Base-by-base conservation (phyloP, 192 early-diverging fungal genomes). In the Paraglomus brasilianum region DNA sequence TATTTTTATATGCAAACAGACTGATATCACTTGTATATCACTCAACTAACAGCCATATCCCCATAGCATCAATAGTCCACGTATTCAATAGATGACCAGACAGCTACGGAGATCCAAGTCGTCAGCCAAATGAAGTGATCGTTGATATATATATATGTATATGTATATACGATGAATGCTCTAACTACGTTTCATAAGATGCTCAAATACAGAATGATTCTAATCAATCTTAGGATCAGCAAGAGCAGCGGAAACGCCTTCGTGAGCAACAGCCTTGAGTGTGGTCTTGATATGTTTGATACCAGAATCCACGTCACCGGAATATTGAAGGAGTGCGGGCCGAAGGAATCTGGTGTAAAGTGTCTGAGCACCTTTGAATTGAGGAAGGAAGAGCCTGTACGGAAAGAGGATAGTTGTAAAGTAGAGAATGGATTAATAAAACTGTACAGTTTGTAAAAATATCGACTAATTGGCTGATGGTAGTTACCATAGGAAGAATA, bases 401-500 rank as follows among this genome's bases (percentile, higher is more conserved):
- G 17, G 14, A 44, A 30, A 72, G 22, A 36, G 19, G 7, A 48
- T 24, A 8, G 19, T n/a, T 13, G 41, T 30, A 66, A 11, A 15
- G 36, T 19, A n/a, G 19, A 36, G 1, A 30, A 19, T 7, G 39
- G n/a, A 38, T 22, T 17, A 49, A 10, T 5, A 11, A 5, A 68
- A 0, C 21, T 43, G 10, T 30, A 36, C 8, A 24, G 11, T 43
- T 43, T 42, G 40, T 1, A 22, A 64, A 64, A 1, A 40, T 13
- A 8, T 19, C 9, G 14, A 10, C 10, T 21, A 43, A 21, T 11
- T 22, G 60, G 13, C 9, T 39, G 7, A 49, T 68, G 13, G 93
- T 56, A 90, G 80, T 45, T 96, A 83, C 89, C 92, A 98, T 57
- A 95, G 74, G 69, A 96, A 80, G 66, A 97, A 83, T 10, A 86